phyloP scores from a whole-genome alignment of 2,329 filamentous ascomycete genomes.

The Myrmaecium sp. region DNA sequence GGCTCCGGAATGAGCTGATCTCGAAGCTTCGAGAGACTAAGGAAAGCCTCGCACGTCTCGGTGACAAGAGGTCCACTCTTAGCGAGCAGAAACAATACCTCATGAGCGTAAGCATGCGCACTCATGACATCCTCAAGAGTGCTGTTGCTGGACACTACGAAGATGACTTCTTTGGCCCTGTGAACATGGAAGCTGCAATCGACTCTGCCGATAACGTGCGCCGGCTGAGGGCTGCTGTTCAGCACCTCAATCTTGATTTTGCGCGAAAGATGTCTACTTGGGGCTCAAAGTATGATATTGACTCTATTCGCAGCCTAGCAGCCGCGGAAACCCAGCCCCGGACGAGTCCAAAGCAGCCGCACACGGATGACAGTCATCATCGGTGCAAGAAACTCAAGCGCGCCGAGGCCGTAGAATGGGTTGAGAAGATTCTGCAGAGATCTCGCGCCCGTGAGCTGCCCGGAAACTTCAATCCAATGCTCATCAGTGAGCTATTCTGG shows the following conservation, averaged over 20 bases:
- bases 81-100: conserved; percentile 34
- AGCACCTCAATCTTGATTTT: conserved; percentile 33
- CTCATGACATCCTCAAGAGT: conserved; percentile 27
- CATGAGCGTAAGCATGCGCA: conserved; percentile 27
- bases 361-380: no score
- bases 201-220: conserved; percentile 16
- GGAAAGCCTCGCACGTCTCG: conserved; percentile 28
- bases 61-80: conserved; percentile 28
- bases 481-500: conserved; percentile 42
- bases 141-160: conserved; percentile 37
- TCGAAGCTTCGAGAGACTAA: conserved; percentile 11
- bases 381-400: conserved; percentile 15
- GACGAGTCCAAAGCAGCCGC: conserved; percentile 5
- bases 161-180: conserved; percentile 30
- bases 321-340: conserved; percentile 1
- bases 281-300: conserved; percentile 26
- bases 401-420: conserved; percentile 23
- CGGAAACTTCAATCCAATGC: conserved; percentile 41
- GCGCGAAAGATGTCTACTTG: conserved; percentile 22
- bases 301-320: conserved; percentile 8
- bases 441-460: conserved; percentile 40
- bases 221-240: conserved; percentile 37
- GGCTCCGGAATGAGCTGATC: conserved; percentile 15
- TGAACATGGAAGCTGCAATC: conserved; percentile 8
- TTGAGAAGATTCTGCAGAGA: conserved; percentile 22